Percentiles rank a stretch among this genome's conserved stretches.
Conservation (phyloP, 2,329 filamentous ascomycete genomes). For the Hymenoscyphus repandus region DNA sequence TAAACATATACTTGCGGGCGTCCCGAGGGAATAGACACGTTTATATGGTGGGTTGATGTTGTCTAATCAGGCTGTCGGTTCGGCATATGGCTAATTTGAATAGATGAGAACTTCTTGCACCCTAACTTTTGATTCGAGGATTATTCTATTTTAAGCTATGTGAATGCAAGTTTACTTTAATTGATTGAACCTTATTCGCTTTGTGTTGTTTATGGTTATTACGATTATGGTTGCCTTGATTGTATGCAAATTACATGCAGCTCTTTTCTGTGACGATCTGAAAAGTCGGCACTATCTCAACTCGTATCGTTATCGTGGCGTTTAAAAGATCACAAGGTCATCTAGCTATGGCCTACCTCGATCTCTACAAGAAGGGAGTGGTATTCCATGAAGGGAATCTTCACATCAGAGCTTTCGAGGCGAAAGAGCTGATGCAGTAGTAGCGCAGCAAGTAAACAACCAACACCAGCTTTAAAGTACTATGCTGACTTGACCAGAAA, state of each 20-base stretch:
- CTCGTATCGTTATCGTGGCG: constrained; percentile 12
- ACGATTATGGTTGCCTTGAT: constrained; percentile 13
- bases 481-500: constrained; percentile 4
- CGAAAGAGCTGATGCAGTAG: neutral
- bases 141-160: constrained; percentile 18
- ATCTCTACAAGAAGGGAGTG: constrained; percentile 17
- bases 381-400: constrained; percentile 4
- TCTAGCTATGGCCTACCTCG: neutral
- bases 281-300: constrained; percentile 3
- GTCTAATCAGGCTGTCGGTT: constrained; percentile 17
- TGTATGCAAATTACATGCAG: constrained; percentile 7
- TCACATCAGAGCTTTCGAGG: neutral
- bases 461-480: neutral
- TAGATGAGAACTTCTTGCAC: constrained; percentile 14
- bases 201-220: constrained; percentile 15
- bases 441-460: constrained; percentile 1
- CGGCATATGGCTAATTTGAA: constrained; percentile 20
- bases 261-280: constrained; percentile 1
- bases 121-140: constrained; percentile 7
- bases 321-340: constrained; percentile 13
- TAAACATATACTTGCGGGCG: constrained; percentile 1
- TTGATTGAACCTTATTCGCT: constrained; percentile 13
- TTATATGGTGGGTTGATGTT: constrained; percentile 10
- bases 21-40: neutral
- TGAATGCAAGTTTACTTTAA: constrained; percentile 8